Percentiles rank a stretch among this genome's conserved stretches.
phyloP scores from a whole-genome alignment of 169 alveolate genomes.

The Eimeria sp. region DNA sequence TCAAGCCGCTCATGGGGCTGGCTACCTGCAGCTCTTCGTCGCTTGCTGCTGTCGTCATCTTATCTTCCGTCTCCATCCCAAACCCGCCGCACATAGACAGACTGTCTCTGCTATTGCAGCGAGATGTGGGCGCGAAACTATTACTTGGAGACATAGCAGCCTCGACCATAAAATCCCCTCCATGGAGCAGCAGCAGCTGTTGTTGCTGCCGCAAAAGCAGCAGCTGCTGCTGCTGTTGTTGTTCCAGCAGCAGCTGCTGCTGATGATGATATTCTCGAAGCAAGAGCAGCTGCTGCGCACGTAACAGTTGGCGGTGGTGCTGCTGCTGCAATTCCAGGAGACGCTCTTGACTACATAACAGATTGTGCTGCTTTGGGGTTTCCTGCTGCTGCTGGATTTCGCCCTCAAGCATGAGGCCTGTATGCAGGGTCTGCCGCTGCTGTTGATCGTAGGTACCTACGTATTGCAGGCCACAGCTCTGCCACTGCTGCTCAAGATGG shows the following conservation, averaged over 20 bases:
- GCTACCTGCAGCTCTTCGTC: slow-evolving; percentile 72
- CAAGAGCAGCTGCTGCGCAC: slow-evolving; percentile 68
- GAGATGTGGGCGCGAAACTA: slow-evolving; percentile 65
- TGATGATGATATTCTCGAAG: slow-evolving; percentile 34
- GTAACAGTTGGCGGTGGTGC: slow-evolving; percentile 38
- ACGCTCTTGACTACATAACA: slow-evolving; percentile 51
- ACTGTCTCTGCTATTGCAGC: slow-evolving; percentile 55
- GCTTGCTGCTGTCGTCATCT: slow-evolving; percentile 63
- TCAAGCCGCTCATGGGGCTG: slow-evolving; percentile 57
- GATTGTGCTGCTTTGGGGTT: slow-evolving; percentile 11
- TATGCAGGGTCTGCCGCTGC: slow-evolving; percentile 52
- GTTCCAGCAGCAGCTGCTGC: slow-evolving; percentile 37
- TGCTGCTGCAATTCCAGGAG: slow-evolving; percentile 51
- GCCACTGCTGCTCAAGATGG: slow-evolving; percentile 34
- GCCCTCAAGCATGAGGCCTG: slow-evolving; percentile 26
- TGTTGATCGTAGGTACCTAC: slow-evolving; percentile 14
- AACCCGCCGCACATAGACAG: slow-evolving; percentile 60
- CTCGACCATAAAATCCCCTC: slow-evolving; percentile 33
- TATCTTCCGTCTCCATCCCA: slow-evolving; percentile 67
- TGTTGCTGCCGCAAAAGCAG: slow-evolving; percentile 28
- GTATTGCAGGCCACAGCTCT: slow-evolving; percentile 43
- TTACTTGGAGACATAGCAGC: slow-evolving; percentile 32
- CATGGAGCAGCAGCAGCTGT: slow-evolving; percentile 4
- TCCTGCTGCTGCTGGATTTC: slow-evolving; percentile 22
- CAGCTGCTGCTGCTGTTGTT: slow-evolving; percentile 59